Conservation (phyloP, 1,284 basidiomycete genomes). For the Hemileia vastatrix region DNA sequence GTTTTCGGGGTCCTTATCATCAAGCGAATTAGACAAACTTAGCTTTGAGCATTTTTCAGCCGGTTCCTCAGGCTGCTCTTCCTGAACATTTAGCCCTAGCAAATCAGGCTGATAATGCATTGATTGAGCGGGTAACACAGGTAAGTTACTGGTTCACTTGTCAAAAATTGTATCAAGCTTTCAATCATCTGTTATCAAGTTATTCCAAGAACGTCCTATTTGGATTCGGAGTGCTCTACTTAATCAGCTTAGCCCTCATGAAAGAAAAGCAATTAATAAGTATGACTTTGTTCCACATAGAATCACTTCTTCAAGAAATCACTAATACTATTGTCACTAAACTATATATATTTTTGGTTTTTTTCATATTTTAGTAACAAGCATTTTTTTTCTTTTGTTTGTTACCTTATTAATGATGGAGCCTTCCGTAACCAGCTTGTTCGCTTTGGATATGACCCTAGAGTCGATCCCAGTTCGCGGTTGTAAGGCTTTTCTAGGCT, state of each 20-base stretch:
- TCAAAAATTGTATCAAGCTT: no score
- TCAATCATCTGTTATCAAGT: slow-evolving; percentile 29
- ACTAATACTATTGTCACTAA: background rate
- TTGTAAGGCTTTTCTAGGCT: slow-evolving; percentile 51
- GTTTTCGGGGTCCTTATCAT: no score
- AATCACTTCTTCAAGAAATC: slow-evolving; percentile 4
- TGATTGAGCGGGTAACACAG: no score
- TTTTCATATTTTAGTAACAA: slow-evolving; percentile 53
- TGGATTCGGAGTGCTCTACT: slow-evolving; percentile 78
- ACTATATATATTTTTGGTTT: slow-evolving; percentile 44
- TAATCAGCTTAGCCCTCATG: slow-evolving; percentile 64
- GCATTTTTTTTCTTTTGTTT: slow-evolving; percentile 47
- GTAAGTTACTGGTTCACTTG: no score
- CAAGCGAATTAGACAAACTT: no score
- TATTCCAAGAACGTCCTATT: slow-evolving; percentile 59
- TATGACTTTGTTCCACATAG: slow-evolving; percentile 41
- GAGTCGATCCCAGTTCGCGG: slow-evolving; percentile 59
- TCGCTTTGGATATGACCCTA: slow-evolving; percentile 78
- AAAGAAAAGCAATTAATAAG: slow-evolving; percentile 64
- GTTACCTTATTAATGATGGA: slow-evolving; percentile 84
- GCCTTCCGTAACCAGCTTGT: slow-evolving; percentile 86
- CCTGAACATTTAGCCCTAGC: background rate
- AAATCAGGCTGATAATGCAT: background rate
- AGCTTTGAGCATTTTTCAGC: no score
- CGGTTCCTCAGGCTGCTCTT: slow-evolving; percentile 8